Evolutionary conservation across 768 basidiomycete species (phyloP), one percentile per base, ranked within the genome.

Genomic region (Pholiota conissans): DNA sequence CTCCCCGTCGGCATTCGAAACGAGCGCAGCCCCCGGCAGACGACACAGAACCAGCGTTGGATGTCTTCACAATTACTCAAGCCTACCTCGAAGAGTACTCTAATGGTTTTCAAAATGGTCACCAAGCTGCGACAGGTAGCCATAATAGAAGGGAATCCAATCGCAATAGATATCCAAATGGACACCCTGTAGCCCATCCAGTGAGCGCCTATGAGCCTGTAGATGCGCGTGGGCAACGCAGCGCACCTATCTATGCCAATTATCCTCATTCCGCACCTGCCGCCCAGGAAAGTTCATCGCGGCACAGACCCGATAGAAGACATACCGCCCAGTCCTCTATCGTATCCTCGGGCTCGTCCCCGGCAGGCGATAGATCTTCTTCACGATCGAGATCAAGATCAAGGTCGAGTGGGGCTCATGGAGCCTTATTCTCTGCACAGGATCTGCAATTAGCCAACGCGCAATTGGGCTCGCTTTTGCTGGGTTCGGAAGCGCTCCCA

Each of bases 71-170:
- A 2, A 29, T 63, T 18, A 60, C 63, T 30, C 52, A 60, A 22
- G 55, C 57, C 9, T 61, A 64, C 37, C 29, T 66, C 13, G 46
- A 53, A 29, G 63, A 66, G 49, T 68, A 63, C 48, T 61, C 63
- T 4, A 28, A 51, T 6, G 67, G 67, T 3, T 66, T 56, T 24
- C 56, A 63, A 18, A 61, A 62, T 11, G 67, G 67, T 5, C 63
- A 66, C 11, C 58, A 61, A 40, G 58, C 61, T 18, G 67, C 67
- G 1, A 14, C 54, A n/a, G 61, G 60, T 4, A 28, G 49, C 37
- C 37, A 49, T 16, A 35, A 53, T 18, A 37, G 52, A 32, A 45
- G 42, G 22, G 27, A 28, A 13, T 18, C 29, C 18, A 3, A 8
- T 29, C 20, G 30, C n/a, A 16, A 6, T 24, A 49, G 14, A 29